Conservation (phyloP, 257 asterid species). For the Capsicum baccatum region DNA sequence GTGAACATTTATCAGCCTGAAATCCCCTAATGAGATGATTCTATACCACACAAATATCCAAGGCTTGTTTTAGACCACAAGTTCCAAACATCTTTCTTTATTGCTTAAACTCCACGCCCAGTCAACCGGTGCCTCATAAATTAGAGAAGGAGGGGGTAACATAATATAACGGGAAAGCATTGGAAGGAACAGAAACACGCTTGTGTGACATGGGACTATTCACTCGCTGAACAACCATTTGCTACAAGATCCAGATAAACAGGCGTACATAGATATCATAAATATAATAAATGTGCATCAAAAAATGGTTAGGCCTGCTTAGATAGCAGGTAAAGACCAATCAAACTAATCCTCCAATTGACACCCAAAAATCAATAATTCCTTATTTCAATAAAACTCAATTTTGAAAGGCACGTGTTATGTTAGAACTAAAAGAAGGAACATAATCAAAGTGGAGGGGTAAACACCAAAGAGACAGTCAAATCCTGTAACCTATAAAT, state of each 20-base stretch:
- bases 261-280: neutral
- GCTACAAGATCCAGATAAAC: slow-evolving; percentile 17
- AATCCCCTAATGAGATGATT: neutral
- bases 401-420: neutral
- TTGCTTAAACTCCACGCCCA: neutral
- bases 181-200: slow-evolving; percentile 6
- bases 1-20: neutral
- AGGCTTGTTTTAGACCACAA: neutral
- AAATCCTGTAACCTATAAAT: neutral
- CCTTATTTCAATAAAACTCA: neutral
- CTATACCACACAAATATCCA: neutral
- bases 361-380: slow-evolving; percentile 5
- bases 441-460: neutral
- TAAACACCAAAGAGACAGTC: slow-evolving; percentile 9
- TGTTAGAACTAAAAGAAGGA: neutral
- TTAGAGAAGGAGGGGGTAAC: neutral
- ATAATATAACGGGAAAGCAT: neutral
- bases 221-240: neutral
- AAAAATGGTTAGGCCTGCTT: neutral
- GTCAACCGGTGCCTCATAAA: neutral
- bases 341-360: neutral
- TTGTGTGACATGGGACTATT: slow-evolving; percentile 2
- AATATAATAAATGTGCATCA: neutral
- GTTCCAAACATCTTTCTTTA: neutral
- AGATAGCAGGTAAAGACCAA: neutral